phyloP scores from a whole-genome alignment of 352 stramenopile species.

The Pythium rhizo-oryzae region DNA sequence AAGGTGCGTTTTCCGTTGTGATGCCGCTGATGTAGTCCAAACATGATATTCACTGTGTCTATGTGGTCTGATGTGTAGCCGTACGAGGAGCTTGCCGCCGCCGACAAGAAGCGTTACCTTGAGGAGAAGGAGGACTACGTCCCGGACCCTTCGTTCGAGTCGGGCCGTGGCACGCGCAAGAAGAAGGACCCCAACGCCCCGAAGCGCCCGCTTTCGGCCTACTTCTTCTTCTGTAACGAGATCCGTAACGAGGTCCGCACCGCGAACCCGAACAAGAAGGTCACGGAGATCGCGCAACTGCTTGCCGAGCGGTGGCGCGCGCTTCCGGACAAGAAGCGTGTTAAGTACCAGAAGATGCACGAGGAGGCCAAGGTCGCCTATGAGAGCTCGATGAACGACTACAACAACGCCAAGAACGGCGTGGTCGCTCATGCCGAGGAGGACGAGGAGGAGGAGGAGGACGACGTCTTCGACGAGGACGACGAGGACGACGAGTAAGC shows the following conservation, averaged over 20 bases:
- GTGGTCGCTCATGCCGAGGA: conserved; percentile 44
- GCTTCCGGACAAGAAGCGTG: conserved; percentile 92
- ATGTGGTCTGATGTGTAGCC: conserved; percentile 39
- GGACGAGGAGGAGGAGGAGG: conserved; percentile 69
- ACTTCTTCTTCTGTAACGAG: conserved; percentile 96
- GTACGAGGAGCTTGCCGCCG: conserved; percentile 83
- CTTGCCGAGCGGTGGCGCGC: conserved; percentile 86
- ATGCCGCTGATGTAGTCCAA: not conserved
- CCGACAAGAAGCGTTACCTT: conserved; percentile 86
- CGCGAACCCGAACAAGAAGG: conserved; percentile 95
- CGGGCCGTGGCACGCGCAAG: conserved; percentile 63
- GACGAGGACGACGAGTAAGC: conserved; percentile 71
- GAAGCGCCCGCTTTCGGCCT: conserved; percentile 94
- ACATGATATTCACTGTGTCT: not conserved
- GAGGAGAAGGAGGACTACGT: conserved; percentile 92
- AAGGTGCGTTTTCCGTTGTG: conserved; percentile 31
- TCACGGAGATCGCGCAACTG: conserved; percentile 91
- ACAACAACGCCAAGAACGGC: conserved; percentile 71
- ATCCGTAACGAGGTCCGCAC: conserved; percentile 89
- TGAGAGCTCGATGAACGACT: conserved; percentile 88
- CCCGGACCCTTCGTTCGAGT: conserved; percentile 81
- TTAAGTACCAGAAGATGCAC: conserved; percentile 89
- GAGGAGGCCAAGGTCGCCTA: conserved; percentile 89
- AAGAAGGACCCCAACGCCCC: conserved; percentile 94
- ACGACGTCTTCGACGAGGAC: conserved; percentile 68